These are phyloP conservation scores for Metschnikowia corniflorae DNA, from an alignment of 805 yeast species.

Conservation along the genomic window DNA sequence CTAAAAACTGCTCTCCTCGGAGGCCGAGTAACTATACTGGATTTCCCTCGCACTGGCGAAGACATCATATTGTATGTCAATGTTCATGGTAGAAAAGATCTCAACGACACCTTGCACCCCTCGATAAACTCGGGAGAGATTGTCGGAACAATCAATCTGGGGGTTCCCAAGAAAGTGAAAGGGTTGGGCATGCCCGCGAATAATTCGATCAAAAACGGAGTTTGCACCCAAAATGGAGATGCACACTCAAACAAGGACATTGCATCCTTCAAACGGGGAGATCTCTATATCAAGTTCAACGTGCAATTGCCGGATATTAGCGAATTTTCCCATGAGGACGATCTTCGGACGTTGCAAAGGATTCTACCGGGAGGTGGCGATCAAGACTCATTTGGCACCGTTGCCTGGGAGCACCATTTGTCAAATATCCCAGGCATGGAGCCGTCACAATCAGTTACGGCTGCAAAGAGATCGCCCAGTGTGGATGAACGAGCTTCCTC, in stretches of 20 bases:
- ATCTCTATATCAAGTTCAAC: constrained; percentile 38
- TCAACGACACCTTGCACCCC: constrained; percentile 12
- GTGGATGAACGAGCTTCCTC: constrained; percentile 8
- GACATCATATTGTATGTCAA: constrained; percentile 30
- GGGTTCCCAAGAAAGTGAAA: constrained; percentile 44
- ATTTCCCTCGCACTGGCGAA: constrained; percentile 33
- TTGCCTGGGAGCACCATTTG: constrained; percentile 11
- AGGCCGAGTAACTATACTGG: constrained; percentile 40
- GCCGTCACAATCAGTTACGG: neutral
- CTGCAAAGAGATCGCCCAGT: constrained; percentile 2
- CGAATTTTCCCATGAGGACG: constrained; percentile 25
- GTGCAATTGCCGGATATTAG: constrained; percentile 31
- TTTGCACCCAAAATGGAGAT: constrained; percentile 22
- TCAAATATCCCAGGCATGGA: constrained; percentile 12
- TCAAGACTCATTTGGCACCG: constrained; percentile 7
- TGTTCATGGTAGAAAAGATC: constrained; percentile 28
- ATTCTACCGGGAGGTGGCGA: constrained; percentile 17
- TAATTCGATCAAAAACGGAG: constrained; percentile 20
- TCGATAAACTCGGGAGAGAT: constrained; percentile 28
- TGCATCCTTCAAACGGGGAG: constrained; percentile 28
- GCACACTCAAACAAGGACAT: constrained; percentile 15
- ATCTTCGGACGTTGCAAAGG: constrained; percentile 18
- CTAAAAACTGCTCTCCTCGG: constrained; percentile 55
- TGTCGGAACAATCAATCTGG: constrained; percentile 53
- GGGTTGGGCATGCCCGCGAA: constrained; percentile 63